Base-by-base conservation (phyloP, 2,329 filamentous ascomycete genomes). In the Malbranchea zuffiana region DNA sequence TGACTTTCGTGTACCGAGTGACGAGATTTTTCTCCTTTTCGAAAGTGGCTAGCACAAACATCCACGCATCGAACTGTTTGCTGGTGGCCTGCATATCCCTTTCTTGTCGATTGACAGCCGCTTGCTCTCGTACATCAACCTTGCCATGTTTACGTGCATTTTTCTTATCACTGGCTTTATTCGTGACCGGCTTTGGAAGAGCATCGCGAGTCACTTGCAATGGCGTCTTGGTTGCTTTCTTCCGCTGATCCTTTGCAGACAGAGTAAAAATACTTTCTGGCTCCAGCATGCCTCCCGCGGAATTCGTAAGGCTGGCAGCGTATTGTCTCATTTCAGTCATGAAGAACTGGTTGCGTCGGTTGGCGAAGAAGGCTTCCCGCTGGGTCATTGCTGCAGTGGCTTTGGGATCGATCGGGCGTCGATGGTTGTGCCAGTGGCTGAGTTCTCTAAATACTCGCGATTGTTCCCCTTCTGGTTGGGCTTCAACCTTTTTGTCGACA, bases 251-350 rank as follows among this genome's bases (percentile, higher is more conserved):
- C 3, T 44, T 52, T 5, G 41, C 25, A 25, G 43, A 40, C 5
- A 41, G 35, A 13, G 72, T 66, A 1, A 78, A 69, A 4, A 84
- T 71, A 3, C 65, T 72, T 51, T 83, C 77, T 0, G 77, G 77
- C 16, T 79, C 66, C 4, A 83, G 65, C 2, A 61, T 62, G 44
- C 75, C 80, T 3, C 78, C 78, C 2, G 68, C 63, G 0, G 74
- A 65, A 39, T 76, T 78, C 0, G 77, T 81, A 31, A 85, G 62
- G 54, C 78, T 82, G 8, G 75, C 77, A 1, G 81, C 77, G 51
- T 85, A 86, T 1, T 68, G 64, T 18, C 69, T 67, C 57, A 80
- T 80, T 41, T 82, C 76, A 1, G 71, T 68, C 71, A 82, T 80
- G 50, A 74, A 76, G 35, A 63, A 66, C 47, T 85, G 79, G 29